phyloP scores from a whole-genome alignment of 2,329 filamentous ascomycete genomes.

The Calonectria henricotiae region DNA sequence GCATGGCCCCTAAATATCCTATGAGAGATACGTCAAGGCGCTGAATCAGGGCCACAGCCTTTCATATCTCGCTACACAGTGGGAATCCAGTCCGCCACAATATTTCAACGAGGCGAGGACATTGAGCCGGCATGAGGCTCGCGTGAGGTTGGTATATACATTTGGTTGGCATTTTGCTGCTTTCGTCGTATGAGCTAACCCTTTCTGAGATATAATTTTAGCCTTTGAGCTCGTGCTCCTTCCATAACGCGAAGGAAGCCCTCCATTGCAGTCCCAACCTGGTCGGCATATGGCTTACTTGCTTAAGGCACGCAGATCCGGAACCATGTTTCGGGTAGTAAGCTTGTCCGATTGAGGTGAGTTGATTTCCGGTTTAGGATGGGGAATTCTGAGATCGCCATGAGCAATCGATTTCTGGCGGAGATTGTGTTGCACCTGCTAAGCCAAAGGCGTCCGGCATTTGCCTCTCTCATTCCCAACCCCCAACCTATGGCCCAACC shows the following conservation, averaged over 20 bases:
- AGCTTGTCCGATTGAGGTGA: not conserved
- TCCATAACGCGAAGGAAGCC: not conserved
- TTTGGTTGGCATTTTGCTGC: not conserved
- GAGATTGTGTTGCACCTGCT: not conserved
- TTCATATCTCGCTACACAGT: not conserved
- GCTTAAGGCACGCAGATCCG: not conserved
- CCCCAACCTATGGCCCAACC: not conserved
- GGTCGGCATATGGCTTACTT: not conserved
- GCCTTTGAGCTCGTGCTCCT: not conserved
- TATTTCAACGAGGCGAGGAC: not conserved
- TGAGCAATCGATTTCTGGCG: not conserved
- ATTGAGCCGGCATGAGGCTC: not conserved
- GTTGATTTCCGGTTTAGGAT: not conserved
- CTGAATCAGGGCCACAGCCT: not conserved
- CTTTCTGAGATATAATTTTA: not conserved
- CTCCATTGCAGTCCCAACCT: constrained; percentile 1
- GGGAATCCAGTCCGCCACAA: not conserved
- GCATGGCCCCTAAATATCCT: not conserved
- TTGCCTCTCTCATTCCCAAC: not conserved
- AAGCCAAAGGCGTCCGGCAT: constrained; percentile 9
- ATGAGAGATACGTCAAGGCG: too few relatives aligned
- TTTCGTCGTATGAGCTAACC: not conserved
- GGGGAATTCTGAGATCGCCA: not conserved
- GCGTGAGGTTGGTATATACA: not conserved
- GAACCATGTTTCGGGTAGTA: constrained; percentile 4